A percentile compares a stretch with the other conserved stretches of the same genome.
Evolutionary conservation across 805 yeast genomes (phyloP).

Genomic region (Candida montana): DNA sequence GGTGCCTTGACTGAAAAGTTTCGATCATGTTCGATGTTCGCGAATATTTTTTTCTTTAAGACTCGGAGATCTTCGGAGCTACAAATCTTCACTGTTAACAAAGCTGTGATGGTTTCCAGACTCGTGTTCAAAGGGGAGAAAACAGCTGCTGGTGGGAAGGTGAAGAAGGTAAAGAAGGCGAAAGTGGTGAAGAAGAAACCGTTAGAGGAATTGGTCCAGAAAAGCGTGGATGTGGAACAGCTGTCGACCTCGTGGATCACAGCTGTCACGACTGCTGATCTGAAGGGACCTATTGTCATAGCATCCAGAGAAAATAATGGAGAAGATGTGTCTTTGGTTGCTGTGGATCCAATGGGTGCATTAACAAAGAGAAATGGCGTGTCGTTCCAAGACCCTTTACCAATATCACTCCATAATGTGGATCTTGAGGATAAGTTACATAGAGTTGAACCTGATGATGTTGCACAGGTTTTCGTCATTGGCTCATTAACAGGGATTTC

Average conservation of each 20-base stretch:
- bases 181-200: constrained; percentile 2
- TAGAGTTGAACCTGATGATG: constrained; percentile 26
- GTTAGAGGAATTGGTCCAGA: constrained; percentile 2
- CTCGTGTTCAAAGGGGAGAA: constrained; percentile 34
- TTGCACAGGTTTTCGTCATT: constrained; percentile 30
- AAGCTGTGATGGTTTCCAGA: constrained; percentile 29
- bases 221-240: constrained; percentile 3
- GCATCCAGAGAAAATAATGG: constrained; percentile 7
- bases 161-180: constrained; percentile 14
- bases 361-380: neutral
- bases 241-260: constrained; percentile 21
- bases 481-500: constrained; percentile 10
- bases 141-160: constrained; percentile 1
- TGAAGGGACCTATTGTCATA: constrained; percentile 31
- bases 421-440: constrained; percentile 8
- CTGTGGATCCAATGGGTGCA: constrained; percentile 2
- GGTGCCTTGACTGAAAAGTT: neutral
- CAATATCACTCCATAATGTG: neutral
- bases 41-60: no score
- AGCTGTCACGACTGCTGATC: constrained; percentile 23
- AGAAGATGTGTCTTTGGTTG: neutral
- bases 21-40: neutral
- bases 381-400: constrained; percentile 1
- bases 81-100: no score
- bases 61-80: neutral